Base-by-base conservation (phyloP, 1,284 basidiomycete species). In the Malassezia sp. region DNA sequence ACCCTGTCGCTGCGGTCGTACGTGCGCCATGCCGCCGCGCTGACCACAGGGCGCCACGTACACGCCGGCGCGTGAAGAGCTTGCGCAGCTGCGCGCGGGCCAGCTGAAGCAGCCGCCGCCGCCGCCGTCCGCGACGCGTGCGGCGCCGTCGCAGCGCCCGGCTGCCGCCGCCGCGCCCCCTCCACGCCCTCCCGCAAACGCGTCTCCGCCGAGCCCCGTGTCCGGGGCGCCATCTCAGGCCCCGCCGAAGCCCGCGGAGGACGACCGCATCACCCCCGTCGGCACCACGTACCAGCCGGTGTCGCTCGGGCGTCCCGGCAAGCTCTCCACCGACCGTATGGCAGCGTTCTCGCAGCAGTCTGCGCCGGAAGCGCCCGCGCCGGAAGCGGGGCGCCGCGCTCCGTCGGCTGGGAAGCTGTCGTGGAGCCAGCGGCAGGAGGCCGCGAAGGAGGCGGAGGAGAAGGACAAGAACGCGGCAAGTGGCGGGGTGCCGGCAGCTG, bases 361-460 rank as follows among this genome's bases (percentile, higher is more conserved):
- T 17, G 46, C 46, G 11, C 15, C 47, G 15, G 15, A 38, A 8
- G 42, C 49, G 11, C 45, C 59, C 2, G 34, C 59, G 18, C 59
- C 62, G 8, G 27, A 46, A 4, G 28, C 49, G n/a, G 28, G 49
- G 7, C 45, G 45, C 2, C 49, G 66, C 14, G 45, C 30, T 20
- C 31, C 51, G 0, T 51, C 48, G 2, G 60, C 56, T 9, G 61
- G 59, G 22, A 63, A 61, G 43, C 57, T 70, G 7, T 68, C 67
- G 5, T 70, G 67, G 67, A 65, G 60, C 34, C 67, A 70, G 42
- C 49, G 67, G 6, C 67, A 70, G 41, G 67, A 63, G 30, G 54
- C 54, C 17, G 65, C 61, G 1, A 63, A 63, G 45, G 63, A 65
- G 32, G 40, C 44, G 15, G 60, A 68, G 32, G 61, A 54, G 38